Evolutionary conservation across 176 grass and related monocot genomes (phyloP).

Genomic region (Calamus simplicifolius): DNA sequence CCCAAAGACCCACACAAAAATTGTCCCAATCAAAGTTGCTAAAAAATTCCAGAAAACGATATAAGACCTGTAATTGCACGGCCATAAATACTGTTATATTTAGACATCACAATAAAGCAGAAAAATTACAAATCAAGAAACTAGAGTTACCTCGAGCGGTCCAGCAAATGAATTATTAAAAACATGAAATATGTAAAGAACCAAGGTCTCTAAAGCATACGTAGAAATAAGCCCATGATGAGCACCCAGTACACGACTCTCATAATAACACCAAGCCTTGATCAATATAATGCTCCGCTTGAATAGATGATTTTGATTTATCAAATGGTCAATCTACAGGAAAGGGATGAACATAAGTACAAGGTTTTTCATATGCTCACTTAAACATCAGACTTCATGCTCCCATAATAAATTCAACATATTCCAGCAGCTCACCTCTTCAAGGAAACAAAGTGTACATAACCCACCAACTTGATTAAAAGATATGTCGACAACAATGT

Average conservation of each 20-base stretch:
- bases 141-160: constrained; percentile 71
- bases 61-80: constrained; percentile 54
- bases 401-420: background rate
- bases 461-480: constrained; percentile 98
- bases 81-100: constrained; percentile 25
- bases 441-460: constrained; percentile 96
- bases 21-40: constrained; percentile 95
- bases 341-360: constrained; percentile 31
- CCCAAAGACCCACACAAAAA: constrained; percentile 79
- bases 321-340: constrained; percentile 57
- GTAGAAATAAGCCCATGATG: constrained; percentile 99
- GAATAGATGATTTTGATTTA: constrained; percentile 76
- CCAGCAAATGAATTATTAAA: constrained; percentile 84
- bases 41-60: constrained; percentile 94
- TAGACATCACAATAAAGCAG: background rate
- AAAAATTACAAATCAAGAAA: constrained; percentile 20
- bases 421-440: constrained; percentile 37
- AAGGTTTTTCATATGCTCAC: constrained; percentile 8
- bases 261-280: constrained; percentile 98
- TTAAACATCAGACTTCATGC: constrained; percentile 16
- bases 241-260: constrained; percentile 96
- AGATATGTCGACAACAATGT: constrained; percentile 96
- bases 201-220: constrained; percentile 91
- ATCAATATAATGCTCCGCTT: constrained; percentile 97
- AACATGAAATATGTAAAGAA: constrained; percentile 97